phyloP scores from a whole-genome alignment of 352 stramenopile species.

The Phytophthora foliorum region DNA sequence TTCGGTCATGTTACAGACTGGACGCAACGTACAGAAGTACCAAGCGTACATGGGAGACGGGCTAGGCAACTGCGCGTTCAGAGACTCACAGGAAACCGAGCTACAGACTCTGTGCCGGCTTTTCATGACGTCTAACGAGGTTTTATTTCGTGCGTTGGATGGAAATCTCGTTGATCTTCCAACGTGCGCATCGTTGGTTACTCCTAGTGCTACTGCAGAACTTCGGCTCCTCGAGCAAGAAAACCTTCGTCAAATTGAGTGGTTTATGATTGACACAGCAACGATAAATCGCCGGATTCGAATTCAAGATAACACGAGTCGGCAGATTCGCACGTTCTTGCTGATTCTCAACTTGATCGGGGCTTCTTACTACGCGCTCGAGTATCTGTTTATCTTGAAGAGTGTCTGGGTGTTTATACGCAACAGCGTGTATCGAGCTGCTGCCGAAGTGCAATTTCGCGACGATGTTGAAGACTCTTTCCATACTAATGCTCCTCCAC shows the following conservation, averaged over 20 bases:
- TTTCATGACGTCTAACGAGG: conserved; percentile 25
- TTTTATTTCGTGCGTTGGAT: conserved; percentile 27
- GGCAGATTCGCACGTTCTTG: conserved; percentile 43
- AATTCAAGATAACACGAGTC: conserved; percentile 51
- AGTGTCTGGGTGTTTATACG: conserved; percentile 33
- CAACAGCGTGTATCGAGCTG: conserved; percentile 26
- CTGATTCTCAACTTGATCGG: conserved; percentile 46
- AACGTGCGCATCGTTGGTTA: conserved; percentile 15
- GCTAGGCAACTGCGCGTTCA: conserved; percentile 31
- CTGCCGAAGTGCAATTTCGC: not conserved
- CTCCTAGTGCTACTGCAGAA: conserved; percentile 1
- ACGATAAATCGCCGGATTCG: conserved; percentile 29
- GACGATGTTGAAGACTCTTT: conserved; percentile 5
- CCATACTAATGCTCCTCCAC: not conserved
- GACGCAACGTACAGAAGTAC: conserved; percentile 45
- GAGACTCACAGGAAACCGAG: conserved; percentile 41
- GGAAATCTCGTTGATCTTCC: conserved; percentile 2
- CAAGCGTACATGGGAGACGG: conserved; percentile 31
- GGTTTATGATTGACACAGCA: conserved; percentile 38
- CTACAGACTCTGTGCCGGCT: conserved; percentile 38
- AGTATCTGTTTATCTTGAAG: conserved; percentile 36
- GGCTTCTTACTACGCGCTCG: conserved; percentile 32
- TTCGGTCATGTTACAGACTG: conserved; percentile 16
- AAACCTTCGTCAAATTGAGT: conserved; percentile 41
- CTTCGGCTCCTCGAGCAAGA: conserved; percentile 7